phyloP scores from a whole-genome alignment of 768 basidiomycete genomes.

The Flagelloscypha sp. region DNA sequence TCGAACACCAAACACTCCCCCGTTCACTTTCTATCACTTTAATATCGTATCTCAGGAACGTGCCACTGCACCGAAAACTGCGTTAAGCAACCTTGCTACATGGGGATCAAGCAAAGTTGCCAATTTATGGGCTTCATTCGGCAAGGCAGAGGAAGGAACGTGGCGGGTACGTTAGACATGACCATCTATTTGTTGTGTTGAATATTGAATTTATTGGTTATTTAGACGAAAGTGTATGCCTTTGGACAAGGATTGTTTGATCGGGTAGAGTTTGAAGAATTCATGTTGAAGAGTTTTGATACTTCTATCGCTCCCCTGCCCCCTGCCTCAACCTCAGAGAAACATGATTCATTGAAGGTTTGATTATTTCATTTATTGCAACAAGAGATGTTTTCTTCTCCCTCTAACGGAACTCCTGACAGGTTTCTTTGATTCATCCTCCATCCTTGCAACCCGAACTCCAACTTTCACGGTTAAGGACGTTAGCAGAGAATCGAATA shows the following conservation, averaged over 20 bases:
- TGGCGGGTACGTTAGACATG: slow-evolving; percentile 55
- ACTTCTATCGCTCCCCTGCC: slow-evolving; percentile 60
- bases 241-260: slow-evolving; percentile 63
- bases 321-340: slow-evolving; percentile 12
- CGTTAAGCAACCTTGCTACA: slow-evolving; percentile 40
- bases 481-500: slow-evolving; percentile 44
- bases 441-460: slow-evolving; percentile 29
- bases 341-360: too few species aligned
- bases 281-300: slow-evolving; percentile 65
- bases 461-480: slow-evolving; percentile 38
- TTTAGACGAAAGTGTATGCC: slow-evolving; percentile 50
- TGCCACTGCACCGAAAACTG: too few species aligned
- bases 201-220: too few species aligned
- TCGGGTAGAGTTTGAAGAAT: slow-evolving; percentile 73
- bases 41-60: too few species aligned
- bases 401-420: neutral
- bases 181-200: too few species aligned
- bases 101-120: slow-evolving; percentile 46
- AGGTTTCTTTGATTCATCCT: slow-evolving; percentile 67
- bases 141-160: slow-evolving; percentile 51
- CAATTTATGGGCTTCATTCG: slow-evolving; percentile 57
- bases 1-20: too few species aligned
- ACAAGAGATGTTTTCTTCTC: too few species aligned
- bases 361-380: too few species aligned
- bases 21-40: too few species aligned